Conservation (phyloP, 164 flowering plant species). For the Tinospora cordifolia region DNA sequence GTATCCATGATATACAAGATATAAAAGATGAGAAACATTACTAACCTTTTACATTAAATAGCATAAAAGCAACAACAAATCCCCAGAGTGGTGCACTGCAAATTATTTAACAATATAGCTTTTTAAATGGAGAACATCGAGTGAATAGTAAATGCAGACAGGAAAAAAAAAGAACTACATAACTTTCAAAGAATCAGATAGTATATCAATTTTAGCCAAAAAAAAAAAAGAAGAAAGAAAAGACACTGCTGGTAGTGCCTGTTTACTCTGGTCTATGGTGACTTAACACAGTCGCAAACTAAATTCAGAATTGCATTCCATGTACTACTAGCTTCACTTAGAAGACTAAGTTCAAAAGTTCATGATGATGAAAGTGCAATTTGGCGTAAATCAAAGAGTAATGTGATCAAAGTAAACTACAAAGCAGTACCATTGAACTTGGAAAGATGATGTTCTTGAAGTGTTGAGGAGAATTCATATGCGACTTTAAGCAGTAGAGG, state of each 20-base stretch:
- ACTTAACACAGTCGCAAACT: no score
- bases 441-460: no score
- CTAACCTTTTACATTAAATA: conserved; percentile 83
- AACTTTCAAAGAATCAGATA: neutral
- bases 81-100: conserved; percentile 97
- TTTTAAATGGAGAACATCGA: conserved; percentile 12
- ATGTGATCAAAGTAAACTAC: neutral
- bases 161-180: neutral
- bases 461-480: no score
- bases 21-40: neutral
- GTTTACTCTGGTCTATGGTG: neutral
- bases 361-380: neutral
- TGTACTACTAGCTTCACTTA: neutral
- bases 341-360: neutral
- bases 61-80: conserved; percentile 91
- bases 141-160: neutral
- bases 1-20: neutral
- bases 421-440: neutral
- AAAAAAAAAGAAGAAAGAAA: no score
- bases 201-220: neutral
- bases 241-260: neutral
- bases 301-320: neutral
- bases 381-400: neutral
- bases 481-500: no score
- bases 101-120: conserved; percentile 16